phyloP scores from a whole-genome alignment of 306 rosid genomes.

The Pyrus bretschneideri region DNA sequence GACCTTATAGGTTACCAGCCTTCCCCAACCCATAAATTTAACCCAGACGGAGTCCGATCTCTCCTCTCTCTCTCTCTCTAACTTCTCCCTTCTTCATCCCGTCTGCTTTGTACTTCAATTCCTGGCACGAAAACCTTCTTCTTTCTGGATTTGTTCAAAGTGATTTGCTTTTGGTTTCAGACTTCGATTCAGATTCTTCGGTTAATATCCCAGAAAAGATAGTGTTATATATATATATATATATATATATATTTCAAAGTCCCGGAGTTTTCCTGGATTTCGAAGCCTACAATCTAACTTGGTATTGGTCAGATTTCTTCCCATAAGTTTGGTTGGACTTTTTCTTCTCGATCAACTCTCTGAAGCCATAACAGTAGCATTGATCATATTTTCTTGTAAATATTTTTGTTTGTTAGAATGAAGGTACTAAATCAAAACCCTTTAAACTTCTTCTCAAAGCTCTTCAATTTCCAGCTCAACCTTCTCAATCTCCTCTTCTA shows the following conservation, averaged over 20 bases:
- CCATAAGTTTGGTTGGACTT: not conserved
- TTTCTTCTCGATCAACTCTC: not conserved
- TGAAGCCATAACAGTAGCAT: not conserved
- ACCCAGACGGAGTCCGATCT: not conserved
- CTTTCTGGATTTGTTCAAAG: not conserved
- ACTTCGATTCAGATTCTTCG: not conserved
- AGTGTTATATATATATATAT: not conserved
- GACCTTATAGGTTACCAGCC: not conserved
- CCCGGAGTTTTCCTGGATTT: not conserved
- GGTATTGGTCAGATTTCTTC: not conserved
- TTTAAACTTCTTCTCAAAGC: slow-evolving; percentile 31
- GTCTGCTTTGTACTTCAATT: not conserved
- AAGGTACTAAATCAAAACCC: slow-evolving; percentile 12
- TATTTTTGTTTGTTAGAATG: not conserved
- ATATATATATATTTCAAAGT: no score
- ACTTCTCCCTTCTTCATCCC: not conserved
- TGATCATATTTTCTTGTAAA: not conserved
- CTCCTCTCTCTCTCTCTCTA: not conserved
- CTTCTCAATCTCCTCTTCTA: slow-evolving; percentile 34
- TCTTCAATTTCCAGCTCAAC: slow-evolving; percentile 32
- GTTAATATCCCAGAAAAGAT: not conserved
- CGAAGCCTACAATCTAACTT: not conserved
- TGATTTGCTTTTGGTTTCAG: not conserved
- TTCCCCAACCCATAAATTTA: not conserved
- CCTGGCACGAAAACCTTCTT: not conserved